phyloP scores from a whole-genome alignment of 768 basidiomycete genomes.

The Royoungia palumana region DNA sequence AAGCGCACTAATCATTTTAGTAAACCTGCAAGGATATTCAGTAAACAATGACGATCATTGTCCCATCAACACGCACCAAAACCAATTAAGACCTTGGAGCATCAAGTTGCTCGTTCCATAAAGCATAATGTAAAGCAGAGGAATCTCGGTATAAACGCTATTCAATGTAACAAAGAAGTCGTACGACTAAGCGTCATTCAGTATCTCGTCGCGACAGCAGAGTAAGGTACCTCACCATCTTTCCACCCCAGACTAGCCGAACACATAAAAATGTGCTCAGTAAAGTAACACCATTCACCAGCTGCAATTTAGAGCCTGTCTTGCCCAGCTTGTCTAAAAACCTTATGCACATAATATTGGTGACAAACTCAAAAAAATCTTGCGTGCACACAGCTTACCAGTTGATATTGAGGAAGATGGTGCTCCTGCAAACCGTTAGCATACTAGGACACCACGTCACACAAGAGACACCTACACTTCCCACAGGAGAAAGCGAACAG shows the following conservation, averaged over 20 bases:
- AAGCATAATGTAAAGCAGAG: constrained; percentile 46
- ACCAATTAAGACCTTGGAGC: constrained; percentile 72
- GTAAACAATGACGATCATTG: neutral
- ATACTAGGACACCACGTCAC: neutral
- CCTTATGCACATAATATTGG: constrained; percentile 35
- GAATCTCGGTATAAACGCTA: constrained; percentile 51
- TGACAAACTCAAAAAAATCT: too few relatives aligned
- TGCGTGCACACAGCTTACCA: constrained; percentile 48
- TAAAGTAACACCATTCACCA: constrained; percentile 69
- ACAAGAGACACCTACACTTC: constrained; percentile 52
- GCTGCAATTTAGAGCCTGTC: constrained; percentile 64
- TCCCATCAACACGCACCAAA: constrained; percentile 54
- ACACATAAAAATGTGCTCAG: constrained; percentile 66
- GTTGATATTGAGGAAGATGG: constrained; percentile 84
- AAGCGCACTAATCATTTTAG: constrained; percentile 67
- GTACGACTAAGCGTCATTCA: constrained; percentile 47
- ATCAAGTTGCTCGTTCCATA: constrained; percentile 60
- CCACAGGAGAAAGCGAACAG: constrained; percentile 76
- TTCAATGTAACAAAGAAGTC: constrained; percentile 62
- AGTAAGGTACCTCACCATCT: constrained; percentile 27
- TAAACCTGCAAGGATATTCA: constrained; percentile 45
- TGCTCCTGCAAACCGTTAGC: constrained; percentile 48
- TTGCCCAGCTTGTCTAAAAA: constrained; percentile 74
- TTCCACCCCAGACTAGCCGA: constrained; percentile 69
- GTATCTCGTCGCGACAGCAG: neutral